These are phyloP conservation scores for Pestalotiopsis sp. DNA, from an alignment of 2,329 filamentous ascomycete genomes.

Conservation along the genomic window DNA sequence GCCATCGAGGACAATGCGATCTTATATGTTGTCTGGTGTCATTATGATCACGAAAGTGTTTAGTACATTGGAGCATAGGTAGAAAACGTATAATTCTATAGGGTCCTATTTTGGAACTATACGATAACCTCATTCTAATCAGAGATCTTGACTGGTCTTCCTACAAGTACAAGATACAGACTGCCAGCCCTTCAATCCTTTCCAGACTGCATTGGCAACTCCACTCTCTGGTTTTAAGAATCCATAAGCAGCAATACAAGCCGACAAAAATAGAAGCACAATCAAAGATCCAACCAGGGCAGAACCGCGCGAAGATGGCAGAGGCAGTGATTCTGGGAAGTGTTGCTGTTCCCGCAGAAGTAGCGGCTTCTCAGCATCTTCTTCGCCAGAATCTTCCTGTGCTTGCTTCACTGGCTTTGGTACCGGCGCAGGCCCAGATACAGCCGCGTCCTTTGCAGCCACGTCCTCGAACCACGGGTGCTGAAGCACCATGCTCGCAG, in stretches of 20 bases:
- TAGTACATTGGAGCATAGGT: background rate
- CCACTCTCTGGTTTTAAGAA: background rate
- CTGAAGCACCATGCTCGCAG: background rate
- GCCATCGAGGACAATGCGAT: background rate
- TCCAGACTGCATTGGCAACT: background rate
- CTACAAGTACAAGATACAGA: background rate
- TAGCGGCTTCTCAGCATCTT: background rate
- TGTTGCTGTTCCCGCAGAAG: background rate
- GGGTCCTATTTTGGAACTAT: background rate
- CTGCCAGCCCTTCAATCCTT: background rate
- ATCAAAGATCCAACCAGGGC: background rate
- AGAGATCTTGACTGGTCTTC: background rate
- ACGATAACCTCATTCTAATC: background rate
- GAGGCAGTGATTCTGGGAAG: background rate
- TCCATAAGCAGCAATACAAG: background rate
- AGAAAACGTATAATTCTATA: background rate
- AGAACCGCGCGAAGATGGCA: background rate
- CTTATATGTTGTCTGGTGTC: background rate
- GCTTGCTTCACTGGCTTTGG: background rate
- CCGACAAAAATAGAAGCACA: background rate
- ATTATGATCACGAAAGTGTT: background rate
- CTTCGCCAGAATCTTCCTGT: background rate
- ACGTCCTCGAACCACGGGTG: conserved; percentile 7
- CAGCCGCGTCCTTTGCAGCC: background rate
- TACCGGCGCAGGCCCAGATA: background rate